phyloP scores from a whole-genome alignment of 495 filamentous ascomycete genomes.

The Neurospora sp. region DNA sequence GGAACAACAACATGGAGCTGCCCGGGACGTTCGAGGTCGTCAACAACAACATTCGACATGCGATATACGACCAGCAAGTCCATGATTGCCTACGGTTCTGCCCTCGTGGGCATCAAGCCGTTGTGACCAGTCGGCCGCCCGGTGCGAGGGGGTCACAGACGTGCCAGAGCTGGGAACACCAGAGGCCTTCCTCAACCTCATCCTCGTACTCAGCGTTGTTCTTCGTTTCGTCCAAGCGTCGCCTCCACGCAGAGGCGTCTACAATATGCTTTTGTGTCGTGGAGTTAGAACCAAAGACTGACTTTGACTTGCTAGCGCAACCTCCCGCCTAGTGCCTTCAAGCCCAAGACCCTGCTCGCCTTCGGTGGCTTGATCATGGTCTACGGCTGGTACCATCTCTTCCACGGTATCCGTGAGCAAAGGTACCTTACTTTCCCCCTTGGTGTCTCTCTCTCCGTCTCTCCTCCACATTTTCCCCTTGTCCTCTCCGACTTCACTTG shows the following conservation, averaged over 20 bases:
- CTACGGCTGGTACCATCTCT: slow-evolving; percentile 80
- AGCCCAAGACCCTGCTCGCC: slow-evolving; percentile 64
- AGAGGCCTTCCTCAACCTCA: neutral
- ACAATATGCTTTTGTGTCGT: neutral
- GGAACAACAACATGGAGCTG: neutral
- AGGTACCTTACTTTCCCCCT: slow-evolving; percentile 49
- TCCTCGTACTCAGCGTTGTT: neutral
- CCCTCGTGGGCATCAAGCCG: neutral
- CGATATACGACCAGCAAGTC: neutral
- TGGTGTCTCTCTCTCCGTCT: neutral
- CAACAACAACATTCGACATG: neutral
- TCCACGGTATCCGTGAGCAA: slow-evolving; percentile 69
- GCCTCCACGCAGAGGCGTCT: neutral
- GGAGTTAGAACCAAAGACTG: neutral
- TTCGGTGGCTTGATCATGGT: slow-evolving; percentile 66
- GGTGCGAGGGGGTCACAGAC: neutral
- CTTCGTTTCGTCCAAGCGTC: neutral
- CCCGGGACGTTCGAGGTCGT: neutral
- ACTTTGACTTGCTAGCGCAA: slow-evolving; percentile 55
- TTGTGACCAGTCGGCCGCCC: neutral
- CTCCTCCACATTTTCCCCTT: neutral
- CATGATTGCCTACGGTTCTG: neutral
- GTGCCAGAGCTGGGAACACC: neutral
- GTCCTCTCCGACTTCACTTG: neutral
- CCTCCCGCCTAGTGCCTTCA: slow-evolving; percentile 77